phyloP scores from a whole-genome alignment of 2,329 filamentous ascomycete genomes.

The Sclerotinia borealis region DNA sequence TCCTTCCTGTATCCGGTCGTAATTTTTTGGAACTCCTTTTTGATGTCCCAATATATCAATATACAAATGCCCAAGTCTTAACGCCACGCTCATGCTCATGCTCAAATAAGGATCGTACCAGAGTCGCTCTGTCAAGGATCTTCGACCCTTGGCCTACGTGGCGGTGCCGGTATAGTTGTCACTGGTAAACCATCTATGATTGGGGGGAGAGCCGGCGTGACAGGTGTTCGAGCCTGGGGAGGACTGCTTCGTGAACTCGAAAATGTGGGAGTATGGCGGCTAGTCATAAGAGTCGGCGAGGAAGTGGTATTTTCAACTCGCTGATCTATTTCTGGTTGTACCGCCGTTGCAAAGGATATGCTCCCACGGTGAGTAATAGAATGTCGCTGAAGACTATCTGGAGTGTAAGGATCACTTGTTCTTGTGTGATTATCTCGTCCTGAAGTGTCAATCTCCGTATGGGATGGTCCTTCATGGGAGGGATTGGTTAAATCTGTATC shows the following conservation, averaged over 20 bases:
- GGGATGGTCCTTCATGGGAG: not conserved
- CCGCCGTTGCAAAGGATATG: slow-evolving; percentile 24
- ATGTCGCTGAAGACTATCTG: slow-evolving; percentile 21
- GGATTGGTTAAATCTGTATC: slow-evolving; percentile 9
- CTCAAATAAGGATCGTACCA: slow-evolving; percentile 12
- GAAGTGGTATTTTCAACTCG: not conserved
- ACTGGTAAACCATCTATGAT: slow-evolving; percentile 22
- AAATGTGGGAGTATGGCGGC: not conserved
- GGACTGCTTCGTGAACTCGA: slow-evolving; percentile 19
- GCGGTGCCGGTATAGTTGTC: slow-evolving; percentile 29
- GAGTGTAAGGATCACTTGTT: slow-evolving; percentile 27
- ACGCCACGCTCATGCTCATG: slow-evolving; percentile 12
- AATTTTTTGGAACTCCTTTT: not conserved
- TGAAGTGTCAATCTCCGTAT: slow-evolving; percentile 2
- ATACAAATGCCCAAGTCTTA: slow-evolving; percentile 1
- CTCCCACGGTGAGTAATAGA: slow-evolving; percentile 28
- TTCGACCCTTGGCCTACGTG: slow-evolving; percentile 18
- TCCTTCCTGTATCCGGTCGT: not conserved
- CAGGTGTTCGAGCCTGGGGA: slow-evolving; percentile 14
- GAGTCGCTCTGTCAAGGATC: not conserved
- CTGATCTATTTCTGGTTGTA: slow-evolving; percentile 17
- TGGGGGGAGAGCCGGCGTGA: slow-evolving; percentile 13
- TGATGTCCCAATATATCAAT: not conserved
- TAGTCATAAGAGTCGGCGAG: not conserved
- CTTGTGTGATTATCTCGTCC: slow-evolving; percentile 11